phyloP scores from a whole-genome alignment of 2,329 filamentous ascomycete genomes.

The Claviceps pazoutovae region DNA sequence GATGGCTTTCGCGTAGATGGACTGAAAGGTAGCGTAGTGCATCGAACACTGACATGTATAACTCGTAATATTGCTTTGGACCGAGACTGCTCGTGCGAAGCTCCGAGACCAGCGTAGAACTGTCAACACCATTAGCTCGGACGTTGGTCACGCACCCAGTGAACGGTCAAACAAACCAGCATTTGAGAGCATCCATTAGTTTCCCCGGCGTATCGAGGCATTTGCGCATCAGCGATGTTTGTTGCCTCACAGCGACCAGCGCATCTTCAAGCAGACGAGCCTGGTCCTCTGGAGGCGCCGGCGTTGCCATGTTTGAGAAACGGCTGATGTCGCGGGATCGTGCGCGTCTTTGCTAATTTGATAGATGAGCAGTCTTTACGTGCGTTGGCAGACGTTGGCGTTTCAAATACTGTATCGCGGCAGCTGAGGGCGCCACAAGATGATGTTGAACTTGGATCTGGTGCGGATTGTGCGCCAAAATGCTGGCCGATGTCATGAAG shows the following conservation, averaged over 20 bases:
- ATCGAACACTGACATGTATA: constrained; percentile 99
- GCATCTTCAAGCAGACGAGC: constrained; percentile 95
- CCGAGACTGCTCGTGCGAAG: constrained; percentile 90
- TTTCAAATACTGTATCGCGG: background rate
- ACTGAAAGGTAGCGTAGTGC: constrained; percentile 91
- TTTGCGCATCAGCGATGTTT: constrained; percentile 93
- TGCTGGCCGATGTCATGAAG: background rate
- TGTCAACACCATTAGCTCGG: constrained; percentile 23
- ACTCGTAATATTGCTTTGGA: constrained; percentile 99
- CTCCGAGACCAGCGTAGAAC: constrained; percentile 96
- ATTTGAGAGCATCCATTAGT: constrained; percentile 98
- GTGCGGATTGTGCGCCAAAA: background rate
- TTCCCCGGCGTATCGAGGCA: constrained; percentile 94
- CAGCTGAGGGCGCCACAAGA: background rate
- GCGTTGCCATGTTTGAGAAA: constrained; percentile 30
- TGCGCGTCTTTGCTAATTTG: constrained; percentile 9
- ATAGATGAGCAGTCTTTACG: constrained; percentile 10
- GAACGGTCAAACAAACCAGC: constrained; percentile 56
- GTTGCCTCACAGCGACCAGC: constrained; percentile 87
- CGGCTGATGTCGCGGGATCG: constrained; percentile 17
- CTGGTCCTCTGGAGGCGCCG: constrained; percentile 62
- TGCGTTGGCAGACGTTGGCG: constrained; percentile 11
- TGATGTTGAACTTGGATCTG: background rate
- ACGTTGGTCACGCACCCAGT: background rate
- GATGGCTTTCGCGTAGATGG: constrained; percentile 93